Base-by-base conservation (phyloP, 306 rosid species). In the Carpinus fangiana region DNA sequence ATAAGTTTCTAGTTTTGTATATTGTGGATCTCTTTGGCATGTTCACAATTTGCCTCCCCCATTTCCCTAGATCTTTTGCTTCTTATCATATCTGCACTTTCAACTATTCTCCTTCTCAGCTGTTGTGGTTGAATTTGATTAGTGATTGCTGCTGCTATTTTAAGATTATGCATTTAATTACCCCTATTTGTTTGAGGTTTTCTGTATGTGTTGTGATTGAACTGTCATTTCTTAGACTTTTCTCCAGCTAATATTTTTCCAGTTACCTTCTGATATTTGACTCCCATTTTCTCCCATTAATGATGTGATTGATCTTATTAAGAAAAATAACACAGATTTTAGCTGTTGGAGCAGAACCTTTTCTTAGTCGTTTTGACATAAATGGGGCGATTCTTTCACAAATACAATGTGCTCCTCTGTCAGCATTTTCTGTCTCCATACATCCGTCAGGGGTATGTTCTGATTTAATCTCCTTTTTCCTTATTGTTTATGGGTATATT, bases 281-380 rank as follows among this genome's bases (percentile, higher is more conserved):
- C 61, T 55, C 18, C 61, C 26, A 6, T 55, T 5, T 59, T 59
- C 26, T 65, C 71, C 48, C 6, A 17, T 38, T 16, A 36, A 12
- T 16, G 14, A 66, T 17, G 13, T 66, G 14, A 66, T 38, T 41
- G 51, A 41, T 8, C 71, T 84, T 61, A 55, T 5, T 79, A 23
- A 28, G 34, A 20, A 59, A 4, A 61, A 61, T 12, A 12, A 67
- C 17, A 67, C 91, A 92, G 98, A 83, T 94, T 84, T 70, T 94
- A 81, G 89, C 92, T 13, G 92, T 92, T 70, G 98, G 98, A 43
- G 96, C 96, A 36, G 94, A 89, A 82, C 98, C 96, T 76, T 81
- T 86, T 20, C 93, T 94, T 12, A 80, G 82, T 75, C 94, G 95
- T 65, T 90, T 81, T 78, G 89, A 90, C 90, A 89, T 94, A 83